Percentiles rank a stretch among this genome's conserved stretches.
phyloP scores from a whole-genome alignment of 352 stramenopile species.

The Poterioochromonas sp. region DNA sequence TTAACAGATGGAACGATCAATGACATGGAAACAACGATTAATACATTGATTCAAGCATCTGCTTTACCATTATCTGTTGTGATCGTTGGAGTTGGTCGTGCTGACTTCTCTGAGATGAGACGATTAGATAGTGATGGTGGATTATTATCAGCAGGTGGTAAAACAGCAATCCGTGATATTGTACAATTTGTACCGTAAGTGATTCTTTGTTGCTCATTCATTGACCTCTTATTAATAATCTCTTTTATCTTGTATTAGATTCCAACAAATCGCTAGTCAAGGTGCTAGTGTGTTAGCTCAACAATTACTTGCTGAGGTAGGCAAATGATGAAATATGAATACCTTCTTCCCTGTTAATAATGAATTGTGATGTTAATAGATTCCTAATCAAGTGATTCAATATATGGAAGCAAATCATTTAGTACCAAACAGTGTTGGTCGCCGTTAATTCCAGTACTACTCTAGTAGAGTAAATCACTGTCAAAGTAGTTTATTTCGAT shows the following conservation, averaged over 20 bases:
- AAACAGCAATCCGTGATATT: slow-evolving; percentile 53
- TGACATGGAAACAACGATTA: slow-evolving; percentile 56
- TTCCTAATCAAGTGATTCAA: neutral
- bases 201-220: slow-evolving; percentile 19
- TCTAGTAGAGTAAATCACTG: no score
- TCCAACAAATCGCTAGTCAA: no score
- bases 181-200: slow-evolving; percentile 65
- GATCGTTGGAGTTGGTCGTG: slow-evolving; percentile 64
- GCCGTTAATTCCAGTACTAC: no score
- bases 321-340: neutral
- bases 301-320: neutral
- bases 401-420: neutral
- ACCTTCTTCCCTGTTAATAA: neutral
- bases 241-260: neutral
- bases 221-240: neutral
- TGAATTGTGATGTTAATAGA: neutral
- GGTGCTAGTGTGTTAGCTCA: no score
- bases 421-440: neutral
- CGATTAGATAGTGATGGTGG: slow-evolving; percentile 56
- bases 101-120: slow-evolving; percentile 62
- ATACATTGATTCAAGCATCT: slow-evolving; percentile 47
- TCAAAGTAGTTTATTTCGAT: no score
- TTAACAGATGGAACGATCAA: slow-evolving; percentile 63
- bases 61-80: slow-evolving; percentile 49
- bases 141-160: slow-evolving; percentile 44